Evolutionary conservation across 1,284 basidiomycete species (phyloP).

Genomic region (Ceratobasidium sp.): DNA sequence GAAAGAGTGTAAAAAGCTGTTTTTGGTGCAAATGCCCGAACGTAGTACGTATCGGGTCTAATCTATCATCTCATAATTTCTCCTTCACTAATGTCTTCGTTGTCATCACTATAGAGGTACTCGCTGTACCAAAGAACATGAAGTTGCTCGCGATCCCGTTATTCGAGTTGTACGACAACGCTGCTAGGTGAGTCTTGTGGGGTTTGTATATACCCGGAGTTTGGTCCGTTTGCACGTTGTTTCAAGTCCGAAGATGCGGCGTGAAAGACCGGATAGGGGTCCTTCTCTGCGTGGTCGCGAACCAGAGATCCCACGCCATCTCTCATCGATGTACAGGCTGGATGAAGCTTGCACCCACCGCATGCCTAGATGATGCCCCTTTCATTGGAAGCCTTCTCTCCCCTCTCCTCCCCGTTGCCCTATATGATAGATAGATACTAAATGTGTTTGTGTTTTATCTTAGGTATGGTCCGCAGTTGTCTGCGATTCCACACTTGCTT

Average conservation of each 20-base stretch:
- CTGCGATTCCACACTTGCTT: conserved; percentile 92
- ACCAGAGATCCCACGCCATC: conserved; percentile 24
- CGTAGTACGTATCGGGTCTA: conserved; percentile 72
- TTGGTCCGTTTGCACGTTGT: neutral
- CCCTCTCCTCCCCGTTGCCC: conserved; percentile 26
- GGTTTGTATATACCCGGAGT: neutral
- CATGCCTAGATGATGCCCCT: conserved; percentile 9
- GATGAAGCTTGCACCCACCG: neutral
- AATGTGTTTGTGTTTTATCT: neutral
- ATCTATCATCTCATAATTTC: no score
- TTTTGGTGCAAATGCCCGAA: conserved; percentile 94
- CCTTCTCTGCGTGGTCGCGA: neutral
- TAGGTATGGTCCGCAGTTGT: conserved; percentile 90
- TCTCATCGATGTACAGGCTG: conserved; percentile 7
- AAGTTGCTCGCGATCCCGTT: conserved; percentile 95
- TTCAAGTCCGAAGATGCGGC: neutral
- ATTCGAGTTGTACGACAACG: conserved; percentile 97
- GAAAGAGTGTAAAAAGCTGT: conserved; percentile 98
- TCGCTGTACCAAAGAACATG: conserved; percentile 98
- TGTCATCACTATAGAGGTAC: conserved; percentile 73
- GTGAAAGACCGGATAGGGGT: conserved; percentile 5
- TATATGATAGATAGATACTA: no score
- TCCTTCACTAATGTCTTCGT: neutral
- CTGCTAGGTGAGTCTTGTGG: conserved; percentile 73
- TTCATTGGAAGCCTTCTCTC: neutral